Conservation (phyloP, 1,284 basidiomycete species). For the Pseudomicrostroma phylloplanum region DNA sequence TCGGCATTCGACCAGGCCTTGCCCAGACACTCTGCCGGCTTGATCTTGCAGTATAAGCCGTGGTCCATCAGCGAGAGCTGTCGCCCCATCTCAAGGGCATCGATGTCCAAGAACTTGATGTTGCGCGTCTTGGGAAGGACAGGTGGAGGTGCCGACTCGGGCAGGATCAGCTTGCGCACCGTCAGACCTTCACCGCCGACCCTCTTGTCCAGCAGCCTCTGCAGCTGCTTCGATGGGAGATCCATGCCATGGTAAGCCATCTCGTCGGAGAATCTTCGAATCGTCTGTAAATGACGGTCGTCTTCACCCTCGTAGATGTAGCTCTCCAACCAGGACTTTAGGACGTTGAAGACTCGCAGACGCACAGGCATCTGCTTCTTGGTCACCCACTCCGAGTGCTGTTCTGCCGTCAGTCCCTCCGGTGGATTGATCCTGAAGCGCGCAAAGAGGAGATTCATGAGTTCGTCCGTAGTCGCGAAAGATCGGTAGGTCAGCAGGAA, state of each 20-base stretch:
- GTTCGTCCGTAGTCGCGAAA: conserved; percentile 76
- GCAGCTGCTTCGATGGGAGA: conserved; percentile 42
- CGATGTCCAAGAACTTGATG: conserved; percentile 77
- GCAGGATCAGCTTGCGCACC: conserved; percentile 44
- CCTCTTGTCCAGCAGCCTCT: conserved; percentile 49
- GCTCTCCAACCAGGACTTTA: conserved; percentile 53
- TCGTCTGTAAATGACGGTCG: conserved; percentile 45
- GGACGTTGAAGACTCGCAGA: conserved; percentile 50
- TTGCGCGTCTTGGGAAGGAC: conserved; percentile 72
- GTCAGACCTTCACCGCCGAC: conserved; percentile 36
- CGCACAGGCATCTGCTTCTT: conserved; percentile 84
- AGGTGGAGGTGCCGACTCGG: conserved; percentile 55
- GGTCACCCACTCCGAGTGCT: conserved; percentile 75
- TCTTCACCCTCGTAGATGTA: conserved; percentile 51
- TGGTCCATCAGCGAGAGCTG: conserved; percentile 92
- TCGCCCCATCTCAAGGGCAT: conserved; percentile 82
- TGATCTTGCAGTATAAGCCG: conserved; percentile 77
- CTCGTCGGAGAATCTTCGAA: conserved; percentile 48
- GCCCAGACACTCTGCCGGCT: conserved; percentile 79
- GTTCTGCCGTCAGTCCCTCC: conserved; percentile 60
- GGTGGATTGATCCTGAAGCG: conserved; percentile 79
- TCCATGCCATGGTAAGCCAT: conserved; percentile 43
- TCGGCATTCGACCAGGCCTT: conserved; percentile 51
- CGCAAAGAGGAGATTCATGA: conserved; percentile 76
- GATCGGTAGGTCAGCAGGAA: conserved; percentile 97